Evolutionary conservation across 106 monocot genomes (phyloP).

Genomic region (Acanthochlamys bracteata): DNA sequence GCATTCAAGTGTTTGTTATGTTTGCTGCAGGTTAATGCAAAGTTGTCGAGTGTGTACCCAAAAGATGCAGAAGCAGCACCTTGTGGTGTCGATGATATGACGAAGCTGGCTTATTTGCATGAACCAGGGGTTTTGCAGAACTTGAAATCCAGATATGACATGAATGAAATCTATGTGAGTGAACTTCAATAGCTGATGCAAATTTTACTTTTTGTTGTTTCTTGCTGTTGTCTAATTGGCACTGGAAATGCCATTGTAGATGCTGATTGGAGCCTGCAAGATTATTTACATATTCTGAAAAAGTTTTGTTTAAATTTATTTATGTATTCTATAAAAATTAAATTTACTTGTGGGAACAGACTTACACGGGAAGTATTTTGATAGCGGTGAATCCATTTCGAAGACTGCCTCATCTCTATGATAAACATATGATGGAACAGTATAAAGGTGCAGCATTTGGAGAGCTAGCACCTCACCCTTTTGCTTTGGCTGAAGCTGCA

Average conservation of each 20-base stretch:
- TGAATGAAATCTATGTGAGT: constrained; percentile 61
- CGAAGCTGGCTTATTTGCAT: constrained; percentile 54
- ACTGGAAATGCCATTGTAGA: too few species aligned
- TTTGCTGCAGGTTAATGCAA: constrained; percentile 27
- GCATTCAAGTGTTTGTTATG: not conserved
- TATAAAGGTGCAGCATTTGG: constrained; percentile 58
- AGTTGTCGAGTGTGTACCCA: constrained; percentile 23
- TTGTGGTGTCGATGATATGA: constrained; percentile 70
- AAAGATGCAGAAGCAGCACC: constrained; percentile 50
- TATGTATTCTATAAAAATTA: too few species aligned
- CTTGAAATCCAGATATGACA: constrained; percentile 48
- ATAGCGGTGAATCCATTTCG: constrained; percentile 70
- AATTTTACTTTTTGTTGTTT: too few species aligned
- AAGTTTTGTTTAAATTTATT: too few species aligned
- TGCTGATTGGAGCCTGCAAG: too few species aligned
- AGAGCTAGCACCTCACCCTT: constrained; percentile 60
- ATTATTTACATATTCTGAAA: too few species aligned
- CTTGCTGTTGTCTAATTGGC: too few species aligned
- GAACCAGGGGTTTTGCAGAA: constrained; percentile 65
- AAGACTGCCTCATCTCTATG: constrained; percentile 67
- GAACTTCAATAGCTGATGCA: too few species aligned
- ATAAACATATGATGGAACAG: constrained; percentile 64
- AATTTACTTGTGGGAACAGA: constrained; percentile 21
- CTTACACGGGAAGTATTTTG: constrained; percentile 58
- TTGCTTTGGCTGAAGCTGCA: constrained; percentile 57